Evolutionary conservation across 164 flowering plant species (phyloP).

Genomic region (Amborella trichopoda): DNA sequence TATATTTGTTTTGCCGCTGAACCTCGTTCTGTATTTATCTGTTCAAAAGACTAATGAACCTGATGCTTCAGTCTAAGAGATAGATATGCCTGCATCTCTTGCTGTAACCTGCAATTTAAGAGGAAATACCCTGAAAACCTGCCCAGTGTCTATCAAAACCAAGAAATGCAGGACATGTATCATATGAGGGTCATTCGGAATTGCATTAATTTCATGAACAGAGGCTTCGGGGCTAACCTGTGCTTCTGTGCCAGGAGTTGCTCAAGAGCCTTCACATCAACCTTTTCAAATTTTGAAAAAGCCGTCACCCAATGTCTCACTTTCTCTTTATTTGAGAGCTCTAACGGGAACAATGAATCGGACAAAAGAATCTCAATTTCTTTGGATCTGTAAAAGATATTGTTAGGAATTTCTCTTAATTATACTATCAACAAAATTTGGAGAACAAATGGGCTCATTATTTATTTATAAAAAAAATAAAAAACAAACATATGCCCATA

Average conservation of each 20-base stretch:
- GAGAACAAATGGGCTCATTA: too few relatives aligned
- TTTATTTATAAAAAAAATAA: too few relatives aligned
- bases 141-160: constrained; percentile 22
- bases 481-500: too few relatives aligned
- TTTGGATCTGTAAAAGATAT: constrained; percentile 56
- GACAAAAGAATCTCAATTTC: constrained; percentile 58
- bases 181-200: constrained; percentile 1
- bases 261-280: constrained; percentile 90
- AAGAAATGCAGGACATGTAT: constrained; percentile 10
- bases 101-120: constrained; percentile 81
- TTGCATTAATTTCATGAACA: constrained; percentile 10
- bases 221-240: constrained; percentile 39
- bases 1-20: not conserved
- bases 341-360: constrained; percentile 51
- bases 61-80: constrained; percentile 64
- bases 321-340: constrained; percentile 44
- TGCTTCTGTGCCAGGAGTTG: constrained; percentile 87
- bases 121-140: constrained; percentile 30
- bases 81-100: constrained; percentile 86
- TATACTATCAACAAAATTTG: too few relatives aligned
- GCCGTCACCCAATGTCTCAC: constrained; percentile 60
- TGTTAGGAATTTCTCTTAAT: too few relatives aligned
- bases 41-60: constrained; percentile 29
- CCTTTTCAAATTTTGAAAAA: constrained; percentile 69
- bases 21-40: not conserved